phyloP scores from a whole-genome alignment of 1,284 basidiomycete genomes.

The Boletus mariae region DNA sequence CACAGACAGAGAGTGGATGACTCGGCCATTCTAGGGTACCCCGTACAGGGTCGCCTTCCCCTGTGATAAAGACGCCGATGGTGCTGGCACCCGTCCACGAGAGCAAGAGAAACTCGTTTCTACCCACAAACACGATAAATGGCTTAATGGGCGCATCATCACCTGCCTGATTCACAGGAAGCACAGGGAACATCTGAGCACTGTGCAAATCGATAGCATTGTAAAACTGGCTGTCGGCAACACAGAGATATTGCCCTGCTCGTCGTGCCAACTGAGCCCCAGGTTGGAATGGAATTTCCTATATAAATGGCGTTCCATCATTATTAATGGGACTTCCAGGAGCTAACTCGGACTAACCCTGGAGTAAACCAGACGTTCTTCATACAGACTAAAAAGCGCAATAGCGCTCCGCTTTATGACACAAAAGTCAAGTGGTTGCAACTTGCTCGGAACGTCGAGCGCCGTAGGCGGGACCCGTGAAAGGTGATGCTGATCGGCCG shows the following conservation, averaged over 20 bases:
- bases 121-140: conserved; percentile 69
- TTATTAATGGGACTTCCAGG: conserved; percentile 34
- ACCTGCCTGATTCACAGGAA: conserved; percentile 71
- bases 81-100: conserved; percentile 75
- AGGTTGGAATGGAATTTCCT: conserved; percentile 80
- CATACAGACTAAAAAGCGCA: conserved; percentile 53
- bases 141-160: conserved; percentile 54
- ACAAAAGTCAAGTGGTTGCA: conserved; percentile 71
- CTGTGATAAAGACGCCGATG: conserved; percentile 81
- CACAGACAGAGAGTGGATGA: conserved; percentile 76
- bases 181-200: conserved; percentile 62
- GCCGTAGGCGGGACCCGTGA: conserved; percentile 47
- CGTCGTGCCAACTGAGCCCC: conserved; percentile 63
- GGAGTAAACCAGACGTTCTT: conserved; percentile 29
- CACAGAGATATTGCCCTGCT: conserved; percentile 64
- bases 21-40: conserved; percentile 83
- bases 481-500: conserved; percentile 78
- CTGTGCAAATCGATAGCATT: conserved; percentile 73
- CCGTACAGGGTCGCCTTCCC: conserved; percentile 81
- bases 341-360: conserved; percentile 23
- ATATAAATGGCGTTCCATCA: conserved; percentile 41
- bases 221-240: conserved; percentile 72
- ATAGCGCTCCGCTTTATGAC: conserved; percentile 72
- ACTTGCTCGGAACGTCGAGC: conserved; percentile 36
- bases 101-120: conserved; percentile 77